These are phyloP conservation scores for Lodderomyces orthopsilosis DNA, from an alignment of 1,139 yeast genomes.

Conservation along the genomic window DNA sequence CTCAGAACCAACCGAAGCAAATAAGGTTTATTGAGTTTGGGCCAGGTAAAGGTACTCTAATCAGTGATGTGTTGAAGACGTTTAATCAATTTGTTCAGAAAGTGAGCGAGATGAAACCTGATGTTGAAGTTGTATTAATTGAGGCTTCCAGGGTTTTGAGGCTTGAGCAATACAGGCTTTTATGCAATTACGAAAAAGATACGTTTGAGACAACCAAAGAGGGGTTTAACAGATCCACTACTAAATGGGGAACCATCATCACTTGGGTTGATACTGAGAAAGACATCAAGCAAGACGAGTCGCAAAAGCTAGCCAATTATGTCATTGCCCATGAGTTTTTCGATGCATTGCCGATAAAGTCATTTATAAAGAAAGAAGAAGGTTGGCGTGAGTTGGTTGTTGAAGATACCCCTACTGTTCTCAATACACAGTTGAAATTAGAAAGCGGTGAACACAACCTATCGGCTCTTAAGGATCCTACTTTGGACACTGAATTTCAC, in stretches of 20 bases:
- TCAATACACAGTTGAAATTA: constrained; percentile 37
- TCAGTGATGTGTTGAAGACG: constrained; percentile 58
- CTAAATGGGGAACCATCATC: constrained; percentile 55
- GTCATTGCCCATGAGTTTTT: constrained; percentile 83
- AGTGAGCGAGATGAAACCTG: constrained; percentile 18
- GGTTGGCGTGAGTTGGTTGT: constrained; percentile 84
- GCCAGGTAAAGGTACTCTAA: constrained; percentile 81
- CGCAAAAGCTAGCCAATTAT: constrained; percentile 49
- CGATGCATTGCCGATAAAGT: constrained; percentile 80
- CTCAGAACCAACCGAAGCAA: constrained; percentile 48
- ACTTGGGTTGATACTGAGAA: constrained; percentile 73
- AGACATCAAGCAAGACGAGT: constrained; percentile 38
- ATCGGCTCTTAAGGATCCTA: constrained; percentile 3
- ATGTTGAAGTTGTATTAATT: constrained; percentile 52
- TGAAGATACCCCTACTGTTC: constrained; percentile 45
- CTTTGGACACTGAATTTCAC: constrained; percentile 47
- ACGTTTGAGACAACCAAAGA: constrained; percentile 20
- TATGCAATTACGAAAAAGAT: constrained; percentile 38
- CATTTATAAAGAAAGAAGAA: constrained; percentile 56
- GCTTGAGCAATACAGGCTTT: constrained; percentile 49
- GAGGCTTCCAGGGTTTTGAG: constrained; percentile 74
- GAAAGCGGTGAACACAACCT: constrained; percentile 15
- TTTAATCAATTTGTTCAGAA: constrained; percentile 41
- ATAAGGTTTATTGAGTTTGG: constrained; percentile 79
- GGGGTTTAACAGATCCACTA: constrained; percentile 39